Base-by-base conservation (phyloP, 768 basidiomycete species). In the Pleurotus salmoneostramineus region DNA sequence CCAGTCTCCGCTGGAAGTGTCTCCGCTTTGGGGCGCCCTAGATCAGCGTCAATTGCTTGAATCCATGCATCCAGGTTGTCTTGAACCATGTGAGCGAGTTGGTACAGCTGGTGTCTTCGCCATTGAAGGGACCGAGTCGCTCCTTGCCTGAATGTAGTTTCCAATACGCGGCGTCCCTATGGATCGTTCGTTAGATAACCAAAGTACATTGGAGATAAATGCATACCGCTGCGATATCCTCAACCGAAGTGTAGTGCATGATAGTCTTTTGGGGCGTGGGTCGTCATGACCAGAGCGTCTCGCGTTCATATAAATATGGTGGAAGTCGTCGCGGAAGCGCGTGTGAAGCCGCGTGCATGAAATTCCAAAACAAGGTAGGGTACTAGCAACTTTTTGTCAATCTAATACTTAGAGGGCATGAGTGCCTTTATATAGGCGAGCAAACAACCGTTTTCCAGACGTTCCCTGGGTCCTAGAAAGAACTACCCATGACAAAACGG, bases 61-160 rank as follows among this genome's bases (percentile, higher is more conserved):
- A 74, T 74, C 50, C 90, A 66, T 3, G 72, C 76, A 3, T 83
- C 74, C 3, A 72, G 63, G 68, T 91, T 86, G n/a, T 88, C 83
- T 62, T 88, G 82, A 21, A 77, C 69, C 70, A 89, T 70, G 21
- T 76, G 80, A 27, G 82, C 84, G 34, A 91, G 75, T 61, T 85
- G 83, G 45, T 75, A 72, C 44, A 91, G 76, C 61, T 92, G 90
- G 47, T 80, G 76, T 56, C 81, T 79, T 12, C 90, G 80, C 78
- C 81, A 91, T 58, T 70, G 68, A 40, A 90, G 62, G 2, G 83
- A 71, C n/a, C 73, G 75, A 0, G 83, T 79, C 40, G 72, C 62
- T 3, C 83, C 82, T 0, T 74, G 62, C n/a, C 68, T 68, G 70
- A 88, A 89, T 4, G 80, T 80, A 35, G 69, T 65, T 5, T 68